phyloP scores from a whole-genome alignment of 495 filamentous ascomycete species.

The Tuber magnatum region DNA sequence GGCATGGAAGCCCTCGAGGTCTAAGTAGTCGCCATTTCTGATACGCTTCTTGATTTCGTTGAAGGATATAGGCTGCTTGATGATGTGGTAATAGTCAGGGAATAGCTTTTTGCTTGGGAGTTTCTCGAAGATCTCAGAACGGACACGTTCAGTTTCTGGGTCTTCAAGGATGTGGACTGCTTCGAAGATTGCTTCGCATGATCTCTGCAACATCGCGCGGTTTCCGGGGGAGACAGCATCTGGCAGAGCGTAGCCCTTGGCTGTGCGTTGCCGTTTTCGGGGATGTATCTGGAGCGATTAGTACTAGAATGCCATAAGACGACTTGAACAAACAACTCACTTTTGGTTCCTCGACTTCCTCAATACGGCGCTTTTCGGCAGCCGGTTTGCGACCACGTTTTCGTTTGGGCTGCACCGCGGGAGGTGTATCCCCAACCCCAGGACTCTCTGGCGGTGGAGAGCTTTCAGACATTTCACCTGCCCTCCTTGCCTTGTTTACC shows the following conservation, averaged over 20 bases:
- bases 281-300: constrained; percentile 18
- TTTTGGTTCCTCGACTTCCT: constrained; percentile 35
- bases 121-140: constrained; percentile 92
- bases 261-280: constrained; percentile 34
- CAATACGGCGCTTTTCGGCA: constrained; percentile 58
- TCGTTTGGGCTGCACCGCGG: constrained; percentile 44
- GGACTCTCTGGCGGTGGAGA: constrained; percentile 34
- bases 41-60: constrained; percentile 87
- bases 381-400: constrained; percentile 74
- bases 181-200: constrained; percentile 67
- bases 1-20: constrained; percentile 65
- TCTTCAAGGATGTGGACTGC: constrained; percentile 68
- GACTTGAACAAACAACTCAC: not conserved
- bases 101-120: constrained; percentile 80
- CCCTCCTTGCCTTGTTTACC: constrained; percentile 47
- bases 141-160: constrained; percentile 53
- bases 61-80: constrained; percentile 85
- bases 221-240: constrained; percentile 48
- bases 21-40: constrained; percentile 84
- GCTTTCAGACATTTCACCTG: constrained; percentile 29
- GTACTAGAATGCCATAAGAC: not conserved
- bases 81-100: constrained; percentile 89
- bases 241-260: constrained; percentile 34
- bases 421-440: constrained; percentile 36
- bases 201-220: constrained; percentile 61